phyloP scores from a whole-genome alignment of 2,329 filamentous ascomycete genomes.

The Cercospora sp. region DNA sequence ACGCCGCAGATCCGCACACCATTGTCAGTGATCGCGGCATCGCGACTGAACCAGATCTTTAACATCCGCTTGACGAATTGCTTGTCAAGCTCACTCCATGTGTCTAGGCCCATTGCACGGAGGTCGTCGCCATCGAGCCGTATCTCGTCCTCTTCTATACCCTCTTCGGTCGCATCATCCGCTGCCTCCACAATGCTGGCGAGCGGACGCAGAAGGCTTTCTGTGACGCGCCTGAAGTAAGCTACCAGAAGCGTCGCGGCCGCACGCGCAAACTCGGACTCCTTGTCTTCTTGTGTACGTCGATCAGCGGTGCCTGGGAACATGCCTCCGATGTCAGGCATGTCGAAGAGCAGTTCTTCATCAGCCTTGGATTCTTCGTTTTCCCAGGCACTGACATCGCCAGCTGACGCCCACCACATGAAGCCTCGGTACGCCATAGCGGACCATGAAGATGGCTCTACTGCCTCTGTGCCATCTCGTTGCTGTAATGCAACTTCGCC shows the following conservation, averaged over 20 bases:
- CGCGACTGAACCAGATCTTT: conserved; percentile 64
- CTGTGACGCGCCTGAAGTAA: conserved; percentile 77
- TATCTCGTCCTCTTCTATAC: conserved; percentile 42
- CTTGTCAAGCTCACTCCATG: conserved; percentile 72
- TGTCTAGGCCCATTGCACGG: conserved; percentile 71
- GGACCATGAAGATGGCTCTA: conserved; percentile 63
- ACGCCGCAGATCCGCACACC: conserved; percentile 64
- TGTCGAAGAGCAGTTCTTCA: conserved; percentile 45
- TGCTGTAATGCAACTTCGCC: conserved; percentile 25
- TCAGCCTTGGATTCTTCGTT: conserved; percentile 57
- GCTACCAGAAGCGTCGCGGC: conserved; percentile 72
- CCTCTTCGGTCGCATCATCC: conserved; percentile 41
- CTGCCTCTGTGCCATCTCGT: conserved; percentile 39
- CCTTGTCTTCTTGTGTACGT: conserved; percentile 17
- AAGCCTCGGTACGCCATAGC: conserved; percentile 78
- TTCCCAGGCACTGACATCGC: conserved; percentile 63
- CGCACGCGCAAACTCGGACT: conserved; percentile 23
- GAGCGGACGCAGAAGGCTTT: conserved; percentile 62
- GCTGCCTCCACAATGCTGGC: conserved; percentile 60
- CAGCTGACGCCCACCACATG: conserved; percentile 88
- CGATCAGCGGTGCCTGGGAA: conserved; percentile 18
- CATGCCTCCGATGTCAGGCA: conserved; percentile 37
- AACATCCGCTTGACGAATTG: conserved; percentile 65
- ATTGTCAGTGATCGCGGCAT: conserved; percentile 70
- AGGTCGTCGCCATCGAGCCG: conserved; percentile 64